Evolutionary conservation across 768 basidiomycete species (phyloP), one percentile per base, ranked within the genome.

Genomic region (Clitopilus hobsonii): DNA sequence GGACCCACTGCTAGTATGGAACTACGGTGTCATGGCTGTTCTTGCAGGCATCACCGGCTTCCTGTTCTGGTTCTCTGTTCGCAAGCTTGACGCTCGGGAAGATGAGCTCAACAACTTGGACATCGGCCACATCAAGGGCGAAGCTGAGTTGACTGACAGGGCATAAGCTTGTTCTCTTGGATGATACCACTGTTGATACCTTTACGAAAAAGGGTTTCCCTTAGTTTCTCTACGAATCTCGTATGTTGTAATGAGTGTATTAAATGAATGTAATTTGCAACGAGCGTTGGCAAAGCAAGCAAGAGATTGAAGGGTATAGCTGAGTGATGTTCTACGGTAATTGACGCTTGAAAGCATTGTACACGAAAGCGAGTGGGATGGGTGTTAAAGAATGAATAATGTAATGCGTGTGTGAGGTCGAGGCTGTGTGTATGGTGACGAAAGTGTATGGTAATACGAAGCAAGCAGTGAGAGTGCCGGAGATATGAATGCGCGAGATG

Each of bases 1-100:
- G 7, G 89, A 92, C 65, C 90, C 87, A 14, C 67, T 88, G 22
- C 75, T 92, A 11, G 81, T 89, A 6, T 88, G 88, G 88, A 88
- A 88, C 69, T 91, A 91, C 62, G 74, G 72, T 38, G 66, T 76
- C 20, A 78, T 86, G 77, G 85, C 61, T 36, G 76, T 79, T 24
- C 67, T 90, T 13, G 79, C 84, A 2, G 72, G 67, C 16, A 32
- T 82, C 38, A 69, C 80, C 2, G 88, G 86, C 11, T 50, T 73
- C 50, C 13, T 80, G 24, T 86, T 91, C 61, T 80, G 78, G 78
- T 61, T 80, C 60, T 71, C 74, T 30, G 77, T 83, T 52, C 71
- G 81, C 54, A 67, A 77, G 13, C 75, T 90, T 38, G 88, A 90
- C 64, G 63, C 67, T 25, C 69, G 81, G 53, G 89, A 91, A 67